Evolutionary conservation across 805 yeast species (phyloP).

Genomic region (Candida ortonii): DNA sequence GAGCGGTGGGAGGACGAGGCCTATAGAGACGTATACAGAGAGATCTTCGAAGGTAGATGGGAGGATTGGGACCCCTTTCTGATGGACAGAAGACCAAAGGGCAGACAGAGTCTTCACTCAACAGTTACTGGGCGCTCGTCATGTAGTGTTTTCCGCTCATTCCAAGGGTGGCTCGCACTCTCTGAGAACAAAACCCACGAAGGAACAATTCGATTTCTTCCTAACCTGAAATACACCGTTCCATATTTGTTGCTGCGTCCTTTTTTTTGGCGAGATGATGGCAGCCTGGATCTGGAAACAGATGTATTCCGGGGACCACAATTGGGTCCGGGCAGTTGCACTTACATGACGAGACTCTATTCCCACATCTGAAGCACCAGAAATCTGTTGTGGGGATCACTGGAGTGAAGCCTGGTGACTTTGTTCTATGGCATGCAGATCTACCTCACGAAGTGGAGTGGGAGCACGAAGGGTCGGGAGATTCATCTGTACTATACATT

Average conservation of each 20-base stretch:
- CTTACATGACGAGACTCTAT: slow-evolving; percentile 19
- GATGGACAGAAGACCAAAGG: slow-evolving; percentile 33
- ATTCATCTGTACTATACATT: slow-evolving; percentile 39
- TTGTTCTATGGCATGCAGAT: slow-evolving; percentile 45
- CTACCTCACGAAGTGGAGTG: slow-evolving; percentile 40
- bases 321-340: slow-evolving; percentile 38
- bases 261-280: slow-evolving; percentile 34
- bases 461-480: slow-evolving; percentile 32
- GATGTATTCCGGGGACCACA: slow-evolving; percentile 38
- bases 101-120: slow-evolving; percentile 35
- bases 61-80: slow-evolving; percentile 42
- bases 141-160: slow-evolving; percentile 35
- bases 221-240: slow-evolving; percentile 35
- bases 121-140: slow-evolving; percentile 9
- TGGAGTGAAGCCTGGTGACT: slow-evolving; percentile 40
- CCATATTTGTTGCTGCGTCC: slow-evolving; percentile 42
- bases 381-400: slow-evolving; percentile 37
- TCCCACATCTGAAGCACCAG: slow-evolving; percentile 36
- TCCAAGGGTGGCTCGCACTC: slow-evolving; percentile 45
- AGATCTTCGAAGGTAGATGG: slow-evolving; percentile 40
- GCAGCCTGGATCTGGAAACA: slow-evolving; percentile 32
- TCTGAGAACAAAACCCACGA: slow-evolving; percentile 36
- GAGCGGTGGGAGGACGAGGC: slow-evolving; percentile 46
- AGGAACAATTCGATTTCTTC: slow-evolving; percentile 39
- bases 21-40: slow-evolving; percentile 36